Conservation (phyloP, 345 rosid species). For the Cardamine chenopodiifolia region DNA sequence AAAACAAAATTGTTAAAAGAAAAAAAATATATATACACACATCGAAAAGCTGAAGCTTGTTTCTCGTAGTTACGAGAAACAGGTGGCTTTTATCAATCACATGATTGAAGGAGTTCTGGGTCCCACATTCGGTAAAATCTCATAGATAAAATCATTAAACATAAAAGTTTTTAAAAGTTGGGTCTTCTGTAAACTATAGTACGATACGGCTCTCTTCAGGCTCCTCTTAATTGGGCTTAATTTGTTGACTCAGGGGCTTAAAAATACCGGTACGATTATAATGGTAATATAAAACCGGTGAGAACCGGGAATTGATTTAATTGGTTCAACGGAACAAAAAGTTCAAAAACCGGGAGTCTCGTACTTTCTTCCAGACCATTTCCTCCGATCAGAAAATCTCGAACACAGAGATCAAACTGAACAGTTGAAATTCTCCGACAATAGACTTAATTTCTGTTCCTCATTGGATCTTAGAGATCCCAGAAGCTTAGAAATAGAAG, state of each 20-base stretch:
- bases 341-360: background rate
- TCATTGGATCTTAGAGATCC: background rate
- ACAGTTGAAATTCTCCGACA: slow-evolving; percentile 12
- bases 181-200: too few relatives aligned
- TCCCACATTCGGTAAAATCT: too few relatives aligned
- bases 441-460: background rate
- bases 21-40: too few relatives aligned
- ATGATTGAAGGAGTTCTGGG: too few relatives aligned
- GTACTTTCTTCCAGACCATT: slow-evolving; percentile 6
- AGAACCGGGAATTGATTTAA: slow-evolving; percentile 16
- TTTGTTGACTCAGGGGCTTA: slow-evolving; percentile 5
- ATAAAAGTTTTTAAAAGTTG: too few relatives aligned
- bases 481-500: slow-evolving; percentile 1
- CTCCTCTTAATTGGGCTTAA: slow-evolving; percentile 33
- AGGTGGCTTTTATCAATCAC: too few relatives aligned
- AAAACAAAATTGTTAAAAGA: too few relatives aligned
- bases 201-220: too few relatives aligned
- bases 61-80: too few relatives aligned
- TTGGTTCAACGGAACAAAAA: background rate
- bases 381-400: slow-evolving; percentile 31
- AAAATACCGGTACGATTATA: background rate
- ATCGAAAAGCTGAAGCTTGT: too few relatives aligned
- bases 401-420: background rate
- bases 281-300: background rate
- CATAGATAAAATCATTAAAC: too few relatives aligned